Base-by-base conservation (phyloP, 2,329 filamentous ascomycete species). In the Diaporthe longicolla region DNA sequence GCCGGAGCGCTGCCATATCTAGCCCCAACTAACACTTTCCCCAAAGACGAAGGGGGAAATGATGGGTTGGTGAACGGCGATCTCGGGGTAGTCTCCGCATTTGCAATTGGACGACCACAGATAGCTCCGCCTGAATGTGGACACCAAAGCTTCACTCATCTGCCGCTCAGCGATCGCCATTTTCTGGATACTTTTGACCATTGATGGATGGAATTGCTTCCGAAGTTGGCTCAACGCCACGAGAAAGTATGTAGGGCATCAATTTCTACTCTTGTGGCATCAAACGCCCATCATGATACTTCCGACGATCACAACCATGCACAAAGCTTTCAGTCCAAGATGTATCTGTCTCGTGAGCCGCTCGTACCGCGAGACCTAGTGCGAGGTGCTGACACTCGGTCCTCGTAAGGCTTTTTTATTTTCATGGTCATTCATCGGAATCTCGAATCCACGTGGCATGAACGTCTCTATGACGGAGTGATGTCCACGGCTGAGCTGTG, bases 171-270 rank as follows among this genome's bases (percentile, higher is more conserved):
- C 8, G 40, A 63, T 45, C 59, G 24, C 40, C 59, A 19, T 2
- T n/a, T 24, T 32, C 10, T 48, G 17, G 6, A 45, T 63, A n/a
- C 37, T 45, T 63, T 24, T 32, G 59, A 63, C 59, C 43, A 63
- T 63, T 63, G 59, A 63, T 63, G 59, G 59, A 63, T 63, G 26
- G n/a, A 48, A 26, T 15, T 32, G 40, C 59, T 63, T 63, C 59
- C 59, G 59, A 19, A 10, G 45, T 48, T 63, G 40, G 59, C 59
- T 15, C 59, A 24, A 63, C 59, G 17, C 59, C 59, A 63, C 40
- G 17, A 48, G 40, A n/a, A n/a, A n/a, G 29, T 15, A 48, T 19
- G 40, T 13, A 21, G 24, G 26, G 10, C 40, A 48, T 32, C 40
- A 45, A 3, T 11, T 32, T 32, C 40, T 26, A 48, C 15, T 37